These are phyloP conservation scores for Cryphonectria parasitica DNA, from an alignment of 2,329 filamentous ascomycete species.

Conservation along the genomic window DNA sequence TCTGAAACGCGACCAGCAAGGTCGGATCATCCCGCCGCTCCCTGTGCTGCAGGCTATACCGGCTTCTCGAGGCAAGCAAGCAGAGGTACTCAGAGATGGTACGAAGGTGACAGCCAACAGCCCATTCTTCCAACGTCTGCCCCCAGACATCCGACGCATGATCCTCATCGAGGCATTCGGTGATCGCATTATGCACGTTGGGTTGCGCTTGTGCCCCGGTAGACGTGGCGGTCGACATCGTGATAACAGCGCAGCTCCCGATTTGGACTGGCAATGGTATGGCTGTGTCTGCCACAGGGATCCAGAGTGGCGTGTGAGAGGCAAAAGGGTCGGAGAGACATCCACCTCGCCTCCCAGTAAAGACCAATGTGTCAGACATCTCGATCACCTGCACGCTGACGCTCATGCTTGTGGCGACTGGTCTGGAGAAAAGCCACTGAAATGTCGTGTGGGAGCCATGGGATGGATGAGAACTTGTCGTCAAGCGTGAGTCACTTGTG, in stretches of 20 bases:
- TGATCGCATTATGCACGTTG: slow-evolving; percentile 10
- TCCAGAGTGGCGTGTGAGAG: slow-evolving; percentile 8
- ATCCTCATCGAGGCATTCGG: slow-evolving; percentile 22
- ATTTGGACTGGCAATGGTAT: slow-evolving; percentile 17
- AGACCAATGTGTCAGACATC: slow-evolving; percentile 3
- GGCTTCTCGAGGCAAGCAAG: background rate
- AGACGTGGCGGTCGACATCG: background rate
- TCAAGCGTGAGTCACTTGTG: slow-evolving; percentile 8
- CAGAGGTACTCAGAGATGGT: background rate
- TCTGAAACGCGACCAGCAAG: background rate
- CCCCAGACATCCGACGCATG: slow-evolving; percentile 14
- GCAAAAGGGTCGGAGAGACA: background rate
- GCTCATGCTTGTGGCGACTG: background rate
- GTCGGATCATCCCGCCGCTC: background rate
- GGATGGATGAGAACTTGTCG: slow-evolving; percentile 20
- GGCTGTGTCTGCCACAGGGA: slow-evolving; percentile 21
- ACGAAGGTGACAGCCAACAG: background rate
- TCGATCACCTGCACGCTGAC: background rate
- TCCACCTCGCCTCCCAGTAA: background rate
- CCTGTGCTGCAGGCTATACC: background rate
- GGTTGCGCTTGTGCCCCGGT: background rate
- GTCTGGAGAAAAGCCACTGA: background rate
- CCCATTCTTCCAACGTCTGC: slow-evolving; percentile 14
- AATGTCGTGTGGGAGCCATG: slow-evolving; percentile 14
- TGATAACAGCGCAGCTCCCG: background rate